Base-by-base conservation (phyloP, 192 early-diverging fungal genomes). In the Podila horticola region DNA sequence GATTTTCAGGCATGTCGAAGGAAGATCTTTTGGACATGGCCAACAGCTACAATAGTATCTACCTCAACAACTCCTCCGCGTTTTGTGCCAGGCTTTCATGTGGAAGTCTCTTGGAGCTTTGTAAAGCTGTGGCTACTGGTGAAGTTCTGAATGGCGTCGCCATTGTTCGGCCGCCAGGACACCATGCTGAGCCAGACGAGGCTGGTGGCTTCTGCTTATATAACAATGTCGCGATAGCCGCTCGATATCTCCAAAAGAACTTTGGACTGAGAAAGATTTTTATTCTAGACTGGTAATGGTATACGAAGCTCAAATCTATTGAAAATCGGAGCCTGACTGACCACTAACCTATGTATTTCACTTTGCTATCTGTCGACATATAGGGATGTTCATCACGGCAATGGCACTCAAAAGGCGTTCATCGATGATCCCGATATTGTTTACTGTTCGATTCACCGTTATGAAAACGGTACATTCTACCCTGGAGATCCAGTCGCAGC, bases 341-440 rank as follows among this genome's bases (percentile, higher is more conserved):
- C 24, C 6, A 5, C 24, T 55, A 57, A 29, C n/a, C n/a, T 9
- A 28, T 33, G 22, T 36, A 20, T 62, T 17, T 48, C 20, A n/a
- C 62, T 26, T 19, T 69, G 33, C 15, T 7, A 5, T 52, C 5
- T 45, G 1, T 45, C 41, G 41, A 45, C 41, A 45, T n/a, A 8
- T 67, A 87, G 86, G 96, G 97, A 98, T 73, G 86, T 97, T 22
- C 97, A 98, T 79, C 96, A 97, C 71, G 97, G 96, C 9, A 98
- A 98, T 74, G 97, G 97, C 4, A 97, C 93, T 34, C 96, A 98
- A 60, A 88, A 92, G 6, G 85, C 87, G 1, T 98, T 98, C 66
- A 91, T 91, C 75, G 67, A 87, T 3, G 92, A 97, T 66, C 88
- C 91, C 8, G 84, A 90, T 70, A 94, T 97, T 2, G 84, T 97